phyloP scores from a whole-genome alignment of 2,329 filamentous ascomycete genomes.

The Trichoderma atroviride region DNA sequence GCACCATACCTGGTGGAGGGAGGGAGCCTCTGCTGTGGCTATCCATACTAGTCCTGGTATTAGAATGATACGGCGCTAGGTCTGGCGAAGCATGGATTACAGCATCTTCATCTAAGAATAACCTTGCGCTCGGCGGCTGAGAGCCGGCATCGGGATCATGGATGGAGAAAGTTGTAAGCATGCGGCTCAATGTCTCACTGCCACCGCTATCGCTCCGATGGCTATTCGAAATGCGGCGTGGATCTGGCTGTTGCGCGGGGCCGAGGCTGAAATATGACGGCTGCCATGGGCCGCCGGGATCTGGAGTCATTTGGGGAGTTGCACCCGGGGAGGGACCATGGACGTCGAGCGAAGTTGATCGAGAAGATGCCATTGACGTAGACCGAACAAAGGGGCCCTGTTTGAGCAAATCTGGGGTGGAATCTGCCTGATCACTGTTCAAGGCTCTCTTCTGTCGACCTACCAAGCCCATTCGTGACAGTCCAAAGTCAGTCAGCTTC shows the following conservation, averaged over 20 bases:
- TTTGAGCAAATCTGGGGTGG: conserved; percentile 90
- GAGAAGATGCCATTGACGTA: conserved; percentile 83
- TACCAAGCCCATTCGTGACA: conserved; percentile 95
- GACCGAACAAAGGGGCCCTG: conserved; percentile 87
- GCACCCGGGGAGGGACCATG: conserved; percentile 78
- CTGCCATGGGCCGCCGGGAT: conserved; percentile 64
- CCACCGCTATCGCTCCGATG: conserved; percentile 91
- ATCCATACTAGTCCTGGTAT: conserved; percentile 39
- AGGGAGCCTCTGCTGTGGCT: conserved; percentile 40
- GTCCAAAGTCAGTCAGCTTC: conserved; percentile 95
- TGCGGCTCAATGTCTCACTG: conserved; percentile 79
- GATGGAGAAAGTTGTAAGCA: conserved; percentile 79
- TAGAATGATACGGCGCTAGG: conserved; percentile 53
- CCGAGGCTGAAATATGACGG: conserved; percentile 91
- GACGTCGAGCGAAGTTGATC: conserved; percentile 91
- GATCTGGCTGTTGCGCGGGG: conserved; percentile 56
- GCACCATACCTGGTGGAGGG: conserved; percentile 70
- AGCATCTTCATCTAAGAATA: conserved; percentile 75
- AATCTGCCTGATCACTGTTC: conserved; percentile 73
- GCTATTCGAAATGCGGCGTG: conserved; percentile 68
- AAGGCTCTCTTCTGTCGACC: conserved; percentile 94
- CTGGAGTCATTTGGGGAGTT: conserved; percentile 85
- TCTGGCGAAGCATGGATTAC: conserved; percentile 78
- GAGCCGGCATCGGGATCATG: conserved; percentile 58
- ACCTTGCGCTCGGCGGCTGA: conserved; percentile 52